Evolutionary conservation across 1,284 basidiomycete species (phyloP).

Genomic region (Salmacisia buchloeana): DNA sequence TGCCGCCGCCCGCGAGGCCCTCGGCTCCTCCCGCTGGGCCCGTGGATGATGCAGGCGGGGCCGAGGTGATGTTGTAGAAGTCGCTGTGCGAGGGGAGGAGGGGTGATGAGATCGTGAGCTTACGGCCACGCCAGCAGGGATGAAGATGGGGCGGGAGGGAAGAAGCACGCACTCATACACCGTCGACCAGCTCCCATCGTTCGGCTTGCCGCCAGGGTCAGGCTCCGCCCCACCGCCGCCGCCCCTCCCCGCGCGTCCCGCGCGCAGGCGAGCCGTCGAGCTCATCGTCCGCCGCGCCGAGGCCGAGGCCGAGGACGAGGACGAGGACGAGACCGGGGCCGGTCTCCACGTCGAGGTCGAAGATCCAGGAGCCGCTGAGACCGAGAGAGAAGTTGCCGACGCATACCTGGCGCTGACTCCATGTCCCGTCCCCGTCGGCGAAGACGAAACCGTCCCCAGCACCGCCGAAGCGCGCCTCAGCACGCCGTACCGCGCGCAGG

Average conservation of each 20-base stretch:
- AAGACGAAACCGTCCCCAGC: too few species aligned
- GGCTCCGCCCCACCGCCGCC: background rate
- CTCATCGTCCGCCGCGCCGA: background rate
- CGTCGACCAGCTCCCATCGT: conserved; percentile 31
- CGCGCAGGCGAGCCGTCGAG: background rate
- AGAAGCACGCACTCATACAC: conserved; percentile 36
- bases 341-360: too few species aligned
- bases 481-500: too few species aligned
- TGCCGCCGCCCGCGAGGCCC: background rate
- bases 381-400: too few species aligned
- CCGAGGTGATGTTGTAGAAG: conserved; percentile 33
- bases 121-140: too few species aligned
- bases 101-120: too few species aligned
- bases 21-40: background rate
- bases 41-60: background rate
- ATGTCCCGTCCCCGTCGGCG: too few species aligned
- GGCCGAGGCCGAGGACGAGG: too few species aligned
- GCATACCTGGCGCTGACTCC: too few species aligned
- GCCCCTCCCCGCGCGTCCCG: background rate
- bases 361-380: too few species aligned
- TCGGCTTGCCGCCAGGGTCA: conserved; percentile 39
- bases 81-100: conserved; percentile 15
- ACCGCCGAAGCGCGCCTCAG: too few species aligned
- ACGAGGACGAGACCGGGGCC: too few species aligned
- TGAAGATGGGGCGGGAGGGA: background rate